Percentiles rank a stretch among this genome's conserved stretches.
Evolutionary conservation across 2,329 filamentous ascomycete species (phyloP).

Genomic region (Aspergillus tanneri): DNA sequence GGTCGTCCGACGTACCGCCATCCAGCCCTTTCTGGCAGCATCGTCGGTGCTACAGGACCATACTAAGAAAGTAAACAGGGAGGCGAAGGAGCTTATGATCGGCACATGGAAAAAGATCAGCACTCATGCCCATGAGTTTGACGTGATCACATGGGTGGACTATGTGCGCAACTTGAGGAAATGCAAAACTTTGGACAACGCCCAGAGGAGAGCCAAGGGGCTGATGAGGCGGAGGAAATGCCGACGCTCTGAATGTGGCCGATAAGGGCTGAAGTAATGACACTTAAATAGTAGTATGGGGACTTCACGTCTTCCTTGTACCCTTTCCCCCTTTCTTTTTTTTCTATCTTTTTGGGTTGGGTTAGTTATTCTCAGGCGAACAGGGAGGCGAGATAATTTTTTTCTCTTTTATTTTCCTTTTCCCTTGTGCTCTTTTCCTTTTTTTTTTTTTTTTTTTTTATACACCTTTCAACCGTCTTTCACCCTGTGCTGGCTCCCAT

Average conservation of each 20-base stretch:
- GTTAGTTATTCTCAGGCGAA: no score
- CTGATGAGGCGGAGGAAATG: conserved; percentile 27
- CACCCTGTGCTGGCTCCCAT: background rate
- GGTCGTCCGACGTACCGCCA: conserved; percentile 29
- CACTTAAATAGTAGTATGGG: no score
- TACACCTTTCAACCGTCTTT: no score
- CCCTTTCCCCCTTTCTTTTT: background rate
- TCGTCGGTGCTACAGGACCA: conserved; percentile 34
- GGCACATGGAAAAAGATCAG: conserved; percentile 31
- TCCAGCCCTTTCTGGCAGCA: conserved; percentile 32
- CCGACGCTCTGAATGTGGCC: conserved; percentile 11
- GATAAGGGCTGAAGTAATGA: no score
- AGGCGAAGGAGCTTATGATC: conserved; percentile 28
- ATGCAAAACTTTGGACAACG: conserved; percentile 32
- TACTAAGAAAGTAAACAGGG: conserved; percentile 28
- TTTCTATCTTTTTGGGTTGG: background rate
- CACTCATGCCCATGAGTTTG: conserved; percentile 23
- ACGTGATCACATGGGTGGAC: conserved; percentile 27
- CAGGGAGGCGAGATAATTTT: no score
- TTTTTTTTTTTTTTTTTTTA: no score
- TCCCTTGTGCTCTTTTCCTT: background rate
- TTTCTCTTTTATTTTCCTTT: conserved; percentile 3
- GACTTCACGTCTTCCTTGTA: no score
- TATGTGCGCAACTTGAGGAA: conserved; percentile 29
- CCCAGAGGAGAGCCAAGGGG: conserved; percentile 36